These are phyloP conservation scores for Stephania yunnanensis DNA, from an alignment of 164 flowering plant species.

Conservation along the genomic window DNA sequence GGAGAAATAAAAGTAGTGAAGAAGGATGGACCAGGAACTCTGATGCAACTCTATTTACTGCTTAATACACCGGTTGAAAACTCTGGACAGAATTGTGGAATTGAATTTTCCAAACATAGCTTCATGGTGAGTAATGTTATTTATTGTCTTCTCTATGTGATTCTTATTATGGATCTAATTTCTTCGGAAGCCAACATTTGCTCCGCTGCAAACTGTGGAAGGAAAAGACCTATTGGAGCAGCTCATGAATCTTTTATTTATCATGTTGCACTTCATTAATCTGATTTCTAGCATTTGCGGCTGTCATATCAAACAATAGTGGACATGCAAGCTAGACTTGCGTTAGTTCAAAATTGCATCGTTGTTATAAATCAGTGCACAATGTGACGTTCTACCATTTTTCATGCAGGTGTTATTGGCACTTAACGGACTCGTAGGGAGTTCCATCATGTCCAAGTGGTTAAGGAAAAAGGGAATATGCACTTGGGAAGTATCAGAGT, in stretches of 20 bases:
- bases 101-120: slow-evolving; percentile 36
- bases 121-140: slow-evolving; percentile 41
- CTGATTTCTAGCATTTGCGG: background rate
- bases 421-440: slow-evolving; percentile 50
- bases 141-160: background rate
- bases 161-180: background rate
- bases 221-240: background rate
- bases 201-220: background rate
- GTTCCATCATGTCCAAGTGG: slow-evolving; percentile 66
- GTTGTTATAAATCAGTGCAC: background rate
- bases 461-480: slow-evolving; percentile 42
- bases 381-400: background rate
- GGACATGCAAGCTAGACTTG: background rate
- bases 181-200: background rate
- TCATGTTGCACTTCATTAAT: background rate
- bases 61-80: slow-evolving; percentile 47
- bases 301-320: background rate
- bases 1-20: slow-evolving; percentile 88
- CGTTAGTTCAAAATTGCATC: background rate
- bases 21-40: slow-evolving; percentile 86
- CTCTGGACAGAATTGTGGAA: slow-evolving; percentile 31
- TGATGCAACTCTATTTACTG: slow-evolving; percentile 66
- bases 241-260: background rate
- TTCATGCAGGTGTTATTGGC: slow-evolving; percentile 74
- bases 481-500: slow-evolving; percentile 71